Conservation (phyloP, 1,139 yeast genomes). For the Yamadazyma blattariae region DNA sequence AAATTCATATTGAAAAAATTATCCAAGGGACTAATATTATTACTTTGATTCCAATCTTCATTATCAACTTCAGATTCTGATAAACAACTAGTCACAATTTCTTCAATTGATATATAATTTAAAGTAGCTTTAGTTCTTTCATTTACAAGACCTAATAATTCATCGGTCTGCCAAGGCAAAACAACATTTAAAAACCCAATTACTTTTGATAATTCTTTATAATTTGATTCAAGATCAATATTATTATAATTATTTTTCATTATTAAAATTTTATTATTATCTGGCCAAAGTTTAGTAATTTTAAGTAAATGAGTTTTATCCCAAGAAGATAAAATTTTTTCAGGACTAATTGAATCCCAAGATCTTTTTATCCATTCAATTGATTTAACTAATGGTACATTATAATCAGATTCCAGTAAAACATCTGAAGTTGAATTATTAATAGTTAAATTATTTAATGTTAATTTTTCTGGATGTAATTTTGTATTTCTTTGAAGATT, state of each 20-base stretch:
- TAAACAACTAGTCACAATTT: slow-evolving; percentile 60
- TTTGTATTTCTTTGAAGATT: slow-evolving; percentile 27
- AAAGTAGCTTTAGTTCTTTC: slow-evolving; percentile 55
- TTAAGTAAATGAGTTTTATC: slow-evolving; percentile 33
- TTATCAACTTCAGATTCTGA: slow-evolving; percentile 31
- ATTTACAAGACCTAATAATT: slow-evolving; percentile 53
- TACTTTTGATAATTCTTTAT: slow-evolving; percentile 36
- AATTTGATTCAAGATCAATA: slow-evolving; percentile 25
- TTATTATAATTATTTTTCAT: slow-evolving; percentile 3
- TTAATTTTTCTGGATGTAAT: slow-evolving; percentile 2
- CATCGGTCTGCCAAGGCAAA: slow-evolving; percentile 59
- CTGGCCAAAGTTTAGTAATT: slow-evolving; percentile 23
- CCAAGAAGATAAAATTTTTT: slow-evolving; percentile 53
- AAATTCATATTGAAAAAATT: slow-evolving; percentile 2
- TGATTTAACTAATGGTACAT: slow-evolving; percentile 50
- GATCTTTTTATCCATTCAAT: slow-evolving; percentile 57
- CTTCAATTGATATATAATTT: slow-evolving; percentile 61
- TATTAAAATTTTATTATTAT: slow-evolving; percentile 7
- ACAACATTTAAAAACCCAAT: slow-evolving; percentile 46
- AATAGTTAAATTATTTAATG: slow-evolving; percentile 9
- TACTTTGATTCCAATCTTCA: neutral
- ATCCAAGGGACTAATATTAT: neutral
- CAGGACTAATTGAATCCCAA: slow-evolving; percentile 50
- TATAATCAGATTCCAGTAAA: slow-evolving; percentile 37
- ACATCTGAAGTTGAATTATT: slow-evolving; percentile 20